Evolutionary conservation across 2,329 filamentous ascomycete genomes (phyloP).

Genomic region (Leptographium wingfieldii): DNA sequence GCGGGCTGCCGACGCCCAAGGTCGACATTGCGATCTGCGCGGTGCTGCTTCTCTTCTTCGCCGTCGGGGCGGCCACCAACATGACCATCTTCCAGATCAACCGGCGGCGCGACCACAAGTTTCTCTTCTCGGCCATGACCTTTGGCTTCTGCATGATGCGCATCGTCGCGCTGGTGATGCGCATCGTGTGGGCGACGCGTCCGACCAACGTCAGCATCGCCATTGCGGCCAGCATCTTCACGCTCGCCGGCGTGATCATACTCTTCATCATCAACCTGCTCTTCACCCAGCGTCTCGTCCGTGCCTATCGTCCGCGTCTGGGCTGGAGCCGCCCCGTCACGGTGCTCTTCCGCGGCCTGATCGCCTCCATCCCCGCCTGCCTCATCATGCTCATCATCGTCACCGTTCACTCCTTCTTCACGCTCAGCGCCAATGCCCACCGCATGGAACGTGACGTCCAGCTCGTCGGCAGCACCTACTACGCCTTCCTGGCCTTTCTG

Average conservation of each 20-base stretch:
- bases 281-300: conserved; percentile 61
- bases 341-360: conserved; percentile 42
- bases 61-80: conserved; percentile 38
- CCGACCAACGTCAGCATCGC: conserved; percentile 28
- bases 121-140: conserved; percentile 42
- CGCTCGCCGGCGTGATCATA: conserved; percentile 60
- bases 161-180: conserved; percentile 35
- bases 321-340: conserved; percentile 52
- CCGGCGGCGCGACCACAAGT: conserved; percentile 38
- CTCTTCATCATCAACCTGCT: conserved; percentile 69
- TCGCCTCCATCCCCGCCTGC: conserved; percentile 39
- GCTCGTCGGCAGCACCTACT: conserved; percentile 46
- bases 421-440: conserved; percentile 37
- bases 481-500: conserved; percentile 53
- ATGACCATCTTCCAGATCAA: conserved; percentile 46
- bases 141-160: conserved; percentile 48
- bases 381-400: conserved; percentile 54
- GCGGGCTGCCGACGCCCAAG: conserved; percentile 40
- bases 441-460: conserved; percentile 49
- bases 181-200: conserved; percentile 38
- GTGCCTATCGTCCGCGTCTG: conserved; percentile 56
- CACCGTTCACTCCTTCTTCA: conserved; percentile 55
- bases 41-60: conserved; percentile 49
- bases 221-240: conserved; percentile 55
- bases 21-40: conserved; percentile 54